Percentiles rank a stretch among this genome's conserved stretches.
These are phyloP conservation scores for Blumeriella jaapii DNA, from an alignment of 2,329 filamentous ascomycete genomes.

Conservation along the genomic window DNA sequence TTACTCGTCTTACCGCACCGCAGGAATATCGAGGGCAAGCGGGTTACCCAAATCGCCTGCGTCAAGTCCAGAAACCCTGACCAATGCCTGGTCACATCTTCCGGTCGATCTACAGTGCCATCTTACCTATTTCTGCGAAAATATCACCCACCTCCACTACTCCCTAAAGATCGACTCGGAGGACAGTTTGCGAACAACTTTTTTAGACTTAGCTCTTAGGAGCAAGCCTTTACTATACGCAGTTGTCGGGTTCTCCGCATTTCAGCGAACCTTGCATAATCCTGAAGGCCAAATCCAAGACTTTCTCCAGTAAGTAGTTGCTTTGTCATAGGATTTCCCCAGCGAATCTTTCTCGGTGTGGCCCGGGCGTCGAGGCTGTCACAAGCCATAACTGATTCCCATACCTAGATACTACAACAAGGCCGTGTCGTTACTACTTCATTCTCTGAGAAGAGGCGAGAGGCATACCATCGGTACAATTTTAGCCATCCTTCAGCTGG, in stretches of 20 bases:
- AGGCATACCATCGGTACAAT: constrained; percentile 63
- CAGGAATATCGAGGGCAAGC: constrained; percentile 5
- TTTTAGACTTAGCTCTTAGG: constrained; percentile 61
- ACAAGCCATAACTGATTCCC: too few species aligned
- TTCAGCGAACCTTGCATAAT: constrained; percentile 64
- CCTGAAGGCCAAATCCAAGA: constrained; percentile 63
- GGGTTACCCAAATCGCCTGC: constrained; percentile 23
- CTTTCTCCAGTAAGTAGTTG: constrained; percentile 58
- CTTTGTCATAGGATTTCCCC: too few species aligned
- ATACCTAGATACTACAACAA: constrained; percentile 68
- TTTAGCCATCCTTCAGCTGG: constrained; percentile 80
- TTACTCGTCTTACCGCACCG: constrained; percentile 17
- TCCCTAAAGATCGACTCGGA: constrained; percentile 59
- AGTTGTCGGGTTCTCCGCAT: constrained; percentile 77
- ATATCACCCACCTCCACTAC: constrained; percentile 76
- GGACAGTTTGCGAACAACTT: constrained; percentile 60
- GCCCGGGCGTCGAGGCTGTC: too few species aligned
- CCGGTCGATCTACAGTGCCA: constrained; percentile 65
- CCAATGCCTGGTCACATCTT: constrained; percentile 44
- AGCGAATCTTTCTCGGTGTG: too few species aligned
- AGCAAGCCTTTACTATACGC: constrained; percentile 80
- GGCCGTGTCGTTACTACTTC: constrained; percentile 66
- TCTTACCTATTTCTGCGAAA: constrained; percentile 64
- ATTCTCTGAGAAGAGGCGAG: constrained; percentile 58
- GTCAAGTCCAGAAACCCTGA: constrained; percentile 8